These are phyloP conservation scores for Aurantiochytrium sp. DNA, from an alignment of 108 stramenopile genomes.

Conservation along the genomic window DNA sequence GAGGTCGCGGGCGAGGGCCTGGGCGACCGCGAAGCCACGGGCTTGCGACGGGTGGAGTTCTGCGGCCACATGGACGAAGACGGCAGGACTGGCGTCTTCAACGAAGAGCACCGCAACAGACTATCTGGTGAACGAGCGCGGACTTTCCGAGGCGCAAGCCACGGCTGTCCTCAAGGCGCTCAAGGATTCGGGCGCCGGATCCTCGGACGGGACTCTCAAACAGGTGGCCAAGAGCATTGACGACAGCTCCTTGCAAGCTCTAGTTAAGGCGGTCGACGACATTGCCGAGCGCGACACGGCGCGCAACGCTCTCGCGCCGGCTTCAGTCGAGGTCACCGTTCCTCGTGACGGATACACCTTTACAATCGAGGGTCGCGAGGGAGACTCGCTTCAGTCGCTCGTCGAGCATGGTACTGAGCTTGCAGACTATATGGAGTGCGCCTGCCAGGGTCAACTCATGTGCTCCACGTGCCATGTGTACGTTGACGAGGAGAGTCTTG, in stretches of 20 bases:
- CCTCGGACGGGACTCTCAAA: background rate
- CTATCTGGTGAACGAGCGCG: background rate
- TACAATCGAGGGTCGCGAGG: background rate
- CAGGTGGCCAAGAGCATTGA: background rate
- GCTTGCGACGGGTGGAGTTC: too few relatives aligned
- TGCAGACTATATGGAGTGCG: background rate
- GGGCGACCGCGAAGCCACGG: too few relatives aligned
- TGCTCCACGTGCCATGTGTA: constrained; percentile 10
- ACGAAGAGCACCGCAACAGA: background rate
- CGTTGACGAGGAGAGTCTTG: background rate
- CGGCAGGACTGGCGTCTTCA: background rate
- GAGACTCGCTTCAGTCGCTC: background rate
- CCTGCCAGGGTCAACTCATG: background rate
- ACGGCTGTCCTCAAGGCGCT: background rate
- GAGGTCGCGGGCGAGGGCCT: too few relatives aligned
- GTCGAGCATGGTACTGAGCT: background rate
- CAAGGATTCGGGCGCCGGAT: background rate
- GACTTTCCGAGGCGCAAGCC: background rate
- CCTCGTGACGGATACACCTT: background rate
- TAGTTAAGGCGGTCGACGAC: background rate
- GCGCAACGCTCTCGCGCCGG: background rate
- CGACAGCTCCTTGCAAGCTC: background rate
- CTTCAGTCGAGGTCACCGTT: background rate
- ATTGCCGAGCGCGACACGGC: background rate
- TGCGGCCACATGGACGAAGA: too few relatives aligned